These are phyloP conservation scores for Lycium barbarum DNA, from an alignment of 257 asterid genomes.

Conservation along the genomic window DNA sequence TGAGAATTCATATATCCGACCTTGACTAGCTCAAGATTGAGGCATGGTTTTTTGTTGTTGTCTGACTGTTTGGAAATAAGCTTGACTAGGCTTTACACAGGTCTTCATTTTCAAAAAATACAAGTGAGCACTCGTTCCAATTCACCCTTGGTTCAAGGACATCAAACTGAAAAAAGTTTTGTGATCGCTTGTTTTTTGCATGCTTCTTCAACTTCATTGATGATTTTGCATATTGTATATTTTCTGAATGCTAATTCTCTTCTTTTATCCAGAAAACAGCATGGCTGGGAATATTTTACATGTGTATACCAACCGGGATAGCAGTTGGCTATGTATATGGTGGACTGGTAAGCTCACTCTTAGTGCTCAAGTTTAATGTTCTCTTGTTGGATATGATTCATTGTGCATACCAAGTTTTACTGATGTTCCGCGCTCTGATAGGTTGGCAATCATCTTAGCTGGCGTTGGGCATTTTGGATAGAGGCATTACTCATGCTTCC, in stretches of 20 bases:
- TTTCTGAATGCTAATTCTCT: background rate
- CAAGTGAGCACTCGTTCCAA: background rate
- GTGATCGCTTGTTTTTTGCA: background rate
- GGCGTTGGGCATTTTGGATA: slow-evolving; percentile 93
- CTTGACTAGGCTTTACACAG: background rate
- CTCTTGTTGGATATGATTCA: slow-evolving; percentile 15
- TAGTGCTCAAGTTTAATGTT: slow-evolving; percentile 31
- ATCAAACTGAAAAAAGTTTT: background rate
- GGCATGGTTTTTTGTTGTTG: background rate
- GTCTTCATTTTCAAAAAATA: background rate
- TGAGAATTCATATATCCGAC: background rate
- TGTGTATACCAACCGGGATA: slow-evolving; percentile 93
- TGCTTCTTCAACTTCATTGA: slow-evolving; percentile 8
- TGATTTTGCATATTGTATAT: background rate
- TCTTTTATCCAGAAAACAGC: slow-evolving; percentile 71
- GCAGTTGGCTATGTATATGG: slow-evolving; percentile 97
- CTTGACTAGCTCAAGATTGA: background rate
- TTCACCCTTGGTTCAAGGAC: background rate
- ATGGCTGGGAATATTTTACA: slow-evolving; percentile 95
- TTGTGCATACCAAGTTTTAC: background rate
- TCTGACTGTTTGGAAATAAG: background rate
- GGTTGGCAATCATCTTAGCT: slow-evolving; percentile 65
- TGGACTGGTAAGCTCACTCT: slow-evolving; percentile 65
- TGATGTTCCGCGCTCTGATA: slow-evolving; percentile 28
- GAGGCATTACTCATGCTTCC: slow-evolving; percentile 94